These are phyloP conservation scores for Aspergillus sclerotioniger DNA, from an alignment of 495 filamentous ascomycete genomes.

Conservation along the genomic window DNA sequence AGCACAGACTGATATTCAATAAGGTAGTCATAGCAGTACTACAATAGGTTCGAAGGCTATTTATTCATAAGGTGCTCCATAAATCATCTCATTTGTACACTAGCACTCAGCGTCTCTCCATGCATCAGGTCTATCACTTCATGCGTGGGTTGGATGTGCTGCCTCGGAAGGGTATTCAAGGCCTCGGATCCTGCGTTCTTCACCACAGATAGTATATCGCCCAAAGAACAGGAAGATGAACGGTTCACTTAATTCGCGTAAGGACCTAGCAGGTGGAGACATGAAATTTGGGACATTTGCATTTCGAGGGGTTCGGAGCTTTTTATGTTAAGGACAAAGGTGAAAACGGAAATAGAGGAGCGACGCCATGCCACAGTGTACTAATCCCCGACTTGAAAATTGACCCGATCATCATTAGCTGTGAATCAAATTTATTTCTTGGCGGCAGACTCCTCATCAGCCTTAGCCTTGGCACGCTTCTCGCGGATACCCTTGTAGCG, in stretches of 20 bases:
- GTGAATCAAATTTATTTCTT: conserved; percentile 77
- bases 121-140: neutral
- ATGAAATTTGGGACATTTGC: conserved; percentile 37
- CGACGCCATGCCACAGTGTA: conserved; percentile 46
- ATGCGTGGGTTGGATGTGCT: neutral
- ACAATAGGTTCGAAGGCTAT: too few species aligned
- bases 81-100: neutral
- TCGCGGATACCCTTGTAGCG: conserved; percentile 78
- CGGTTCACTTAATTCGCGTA: neutral
- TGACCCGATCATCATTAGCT: conserved; percentile 49
- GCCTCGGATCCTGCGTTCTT: neutral
- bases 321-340: conserved; percentile 43
- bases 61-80: neutral
- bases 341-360: conserved; percentile 26
- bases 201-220: neutral
- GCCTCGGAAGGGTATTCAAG: neutral
- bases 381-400: conserved; percentile 43
- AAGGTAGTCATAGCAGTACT: too few species aligned
- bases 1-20: too few species aligned
- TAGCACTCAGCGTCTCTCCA: neutral
- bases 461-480: conserved; percentile 93
- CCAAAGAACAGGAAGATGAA: neutral
- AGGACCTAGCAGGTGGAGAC: conserved; percentile 7
- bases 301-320: conserved; percentile 46
- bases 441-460: conserved; percentile 79